These are phyloP conservation scores for Podospora didyma DNA, from an alignment of 495 filamentous ascomycete genomes.

Conservation along the genomic window DNA sequence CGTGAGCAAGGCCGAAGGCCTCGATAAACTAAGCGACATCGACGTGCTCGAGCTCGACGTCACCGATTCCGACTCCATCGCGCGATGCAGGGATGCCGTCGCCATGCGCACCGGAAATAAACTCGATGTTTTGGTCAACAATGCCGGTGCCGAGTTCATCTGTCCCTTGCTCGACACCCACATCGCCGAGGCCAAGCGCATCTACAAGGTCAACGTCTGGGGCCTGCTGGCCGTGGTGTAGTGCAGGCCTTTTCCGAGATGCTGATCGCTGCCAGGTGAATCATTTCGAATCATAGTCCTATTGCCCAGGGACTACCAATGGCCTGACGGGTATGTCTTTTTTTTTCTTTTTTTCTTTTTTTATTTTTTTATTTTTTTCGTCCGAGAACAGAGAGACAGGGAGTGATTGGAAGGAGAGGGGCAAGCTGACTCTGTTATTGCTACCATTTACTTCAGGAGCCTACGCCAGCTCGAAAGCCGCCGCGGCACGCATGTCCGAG, in stretches of 20 bases:
- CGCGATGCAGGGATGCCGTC: constrained; percentile 23
- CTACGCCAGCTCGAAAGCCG: constrained; percentile 51
- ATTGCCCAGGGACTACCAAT: constrained; percentile 17
- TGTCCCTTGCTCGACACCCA: constrained; percentile 44
- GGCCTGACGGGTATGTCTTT: constrained; percentile 1
- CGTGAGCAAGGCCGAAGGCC: constrained; percentile 27
- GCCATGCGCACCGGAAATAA: constrained; percentile 26
- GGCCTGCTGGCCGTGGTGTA: constrained; percentile 36
- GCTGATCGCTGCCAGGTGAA: constrained; percentile 42
- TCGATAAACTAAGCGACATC: constrained; percentile 30
- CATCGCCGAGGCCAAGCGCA: constrained; percentile 35
- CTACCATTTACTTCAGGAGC: constrained; percentile 7
- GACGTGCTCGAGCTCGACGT: constrained; percentile 51
- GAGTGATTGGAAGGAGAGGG: too few species aligned
- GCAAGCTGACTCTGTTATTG: too few species aligned
- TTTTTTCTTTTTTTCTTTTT: too few species aligned
- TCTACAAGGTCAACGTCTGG: constrained; percentile 54
- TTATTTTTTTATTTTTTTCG: too few species aligned
- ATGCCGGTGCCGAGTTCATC: constrained; percentile 41
- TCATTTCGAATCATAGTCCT: constrained; percentile 47
- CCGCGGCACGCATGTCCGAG: constrained; percentile 37
- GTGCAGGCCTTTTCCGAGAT: constrained; percentile 51
- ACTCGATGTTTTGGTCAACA: constrained; percentile 53
- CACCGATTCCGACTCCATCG: constrained; percentile 36
- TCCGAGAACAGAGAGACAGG: too few species aligned